Evolutionary conservation across 148 eudicot species (phyloP), one percentile per base, ranked within the genome.

Genomic region (Rhododendron henanense): DNA sequence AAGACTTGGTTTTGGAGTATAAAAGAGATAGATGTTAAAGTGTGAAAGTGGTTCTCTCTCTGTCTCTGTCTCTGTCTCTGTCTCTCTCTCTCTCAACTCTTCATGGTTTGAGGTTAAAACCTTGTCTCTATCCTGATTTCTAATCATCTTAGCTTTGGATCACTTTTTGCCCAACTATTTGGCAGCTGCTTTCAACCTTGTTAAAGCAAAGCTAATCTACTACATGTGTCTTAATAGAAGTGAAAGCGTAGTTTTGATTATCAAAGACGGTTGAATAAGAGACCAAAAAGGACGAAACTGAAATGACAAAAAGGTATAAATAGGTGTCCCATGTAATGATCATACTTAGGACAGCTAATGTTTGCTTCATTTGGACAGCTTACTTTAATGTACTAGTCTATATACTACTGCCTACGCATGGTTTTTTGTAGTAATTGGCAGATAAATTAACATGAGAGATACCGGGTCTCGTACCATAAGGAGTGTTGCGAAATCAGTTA

Each of bases 111-210:
- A 28, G 37, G 37, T 69, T 28, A 81, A 41, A 65, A 53, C 28
- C 51, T 48, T 78, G 73, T 80, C 79, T 81, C 51, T 71, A 50
- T 71, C 55, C 79, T 59, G 16, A 78, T 39, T 79, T 85, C 55
- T 50, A 51, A 81, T 73, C 28, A 53, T 86, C 51, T 55, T 51
- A 11, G 57, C 53, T 19, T 51, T 74, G 55, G 41, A 51, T 86
- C 65, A 53, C 87, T 86, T 86, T 86, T 81, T 71, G 80, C 84
- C 84, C 9, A 86, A 86, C 81, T 7, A 41, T 81, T 73, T 81
- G 87, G 87, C 59, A 81, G 75, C 61, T 86, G 13, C 45, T 41
- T 47, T 67, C n/a, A 4, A 8, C 28, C 4, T n/a, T 3, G 10
- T 50, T 51, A 86, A 86, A 81, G 78, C 69, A 35, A 81, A 35